A percentile compares a stretch with the other conserved stretches of the same genome.
These are phyloP conservation scores for Cyberlindnera sargentensis DNA, from an alignment of 805 yeast genomes.

Conservation along the genomic window DNA sequence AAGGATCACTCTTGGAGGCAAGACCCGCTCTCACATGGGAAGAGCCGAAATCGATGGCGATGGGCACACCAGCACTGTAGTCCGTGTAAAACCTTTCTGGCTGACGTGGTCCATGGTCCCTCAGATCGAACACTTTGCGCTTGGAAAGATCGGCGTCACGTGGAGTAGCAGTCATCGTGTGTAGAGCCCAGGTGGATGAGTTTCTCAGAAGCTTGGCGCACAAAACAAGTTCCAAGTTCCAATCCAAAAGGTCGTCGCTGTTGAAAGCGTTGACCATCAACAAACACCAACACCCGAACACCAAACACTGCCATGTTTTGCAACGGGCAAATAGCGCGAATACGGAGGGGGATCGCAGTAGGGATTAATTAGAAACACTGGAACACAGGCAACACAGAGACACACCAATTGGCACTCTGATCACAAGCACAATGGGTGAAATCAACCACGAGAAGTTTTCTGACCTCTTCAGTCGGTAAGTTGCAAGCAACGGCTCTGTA, in stretches of 20 bases:
- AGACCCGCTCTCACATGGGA: slow-evolving; percentile 53
- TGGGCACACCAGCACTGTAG: slow-evolving; percentile 56
- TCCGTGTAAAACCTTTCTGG: slow-evolving; percentile 42
- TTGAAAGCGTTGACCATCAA: not conserved
- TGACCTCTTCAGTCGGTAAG: slow-evolving; percentile 16
- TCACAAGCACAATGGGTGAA: slow-evolving; percentile 6
- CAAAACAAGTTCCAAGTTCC: no score
- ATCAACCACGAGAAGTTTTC: slow-evolving; percentile 13
- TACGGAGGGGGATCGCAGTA: no score
- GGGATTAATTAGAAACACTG: no score
- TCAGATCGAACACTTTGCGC: slow-evolving; percentile 18
- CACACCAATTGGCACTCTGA: no score
- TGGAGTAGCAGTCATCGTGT: slow-evolving; percentile 13
- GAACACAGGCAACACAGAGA: no score
- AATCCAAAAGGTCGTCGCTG: not conserved
- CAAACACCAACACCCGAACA: not conserved
- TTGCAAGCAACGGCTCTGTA: not conserved
- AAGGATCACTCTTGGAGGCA: slow-evolving; percentile 39
- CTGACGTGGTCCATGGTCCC: slow-evolving; percentile 12
- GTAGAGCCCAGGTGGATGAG: not conserved
- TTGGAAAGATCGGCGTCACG: slow-evolving; percentile 11
- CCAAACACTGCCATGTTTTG: no score
- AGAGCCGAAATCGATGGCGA: slow-evolving; percentile 85
- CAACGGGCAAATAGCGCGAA: no score
- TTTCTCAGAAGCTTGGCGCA: no score